phyloP scores from a whole-genome alignment of 305 asterid genomes.

The Fraxinus latifolia region DNA sequence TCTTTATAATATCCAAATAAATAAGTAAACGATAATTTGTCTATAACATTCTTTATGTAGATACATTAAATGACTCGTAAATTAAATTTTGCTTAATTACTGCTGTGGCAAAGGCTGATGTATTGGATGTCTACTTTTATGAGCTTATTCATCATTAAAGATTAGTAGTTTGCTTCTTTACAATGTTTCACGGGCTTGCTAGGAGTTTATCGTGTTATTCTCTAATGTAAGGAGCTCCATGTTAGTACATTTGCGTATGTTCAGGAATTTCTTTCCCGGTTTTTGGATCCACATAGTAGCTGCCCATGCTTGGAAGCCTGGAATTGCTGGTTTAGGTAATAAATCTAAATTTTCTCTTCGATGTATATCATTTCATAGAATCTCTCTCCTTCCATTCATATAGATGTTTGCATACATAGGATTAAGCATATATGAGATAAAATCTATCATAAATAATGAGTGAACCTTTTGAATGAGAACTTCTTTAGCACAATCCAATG shows the following conservation, averaged over 20 bases:
- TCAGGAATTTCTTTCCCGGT: background rate
- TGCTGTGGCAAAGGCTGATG: constrained; percentile 5
- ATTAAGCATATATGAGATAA: background rate
- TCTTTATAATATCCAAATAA: background rate
- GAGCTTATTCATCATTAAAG: constrained; percentile 5
- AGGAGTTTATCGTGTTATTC: background rate
- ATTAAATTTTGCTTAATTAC: constrained; percentile 8
- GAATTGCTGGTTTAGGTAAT: background rate
- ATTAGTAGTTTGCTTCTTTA: background rate
- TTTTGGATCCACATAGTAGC: constrained; percentile 2
- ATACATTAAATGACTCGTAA: constrained; percentile 10
- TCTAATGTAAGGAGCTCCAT: background rate
- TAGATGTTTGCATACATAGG: background rate
- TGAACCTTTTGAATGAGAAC: background rate
- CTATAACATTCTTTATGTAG: constrained; percentile 1
- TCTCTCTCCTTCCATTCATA: background rate
- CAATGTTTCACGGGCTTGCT: background rate
- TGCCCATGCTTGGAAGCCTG: background rate
- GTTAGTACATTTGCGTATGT: background rate
- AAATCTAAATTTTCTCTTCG: background rate
- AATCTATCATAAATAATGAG: background rate
- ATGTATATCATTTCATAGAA: background rate
- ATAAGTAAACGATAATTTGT: constrained; percentile 6
- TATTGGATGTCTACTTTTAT: constrained; percentile 9
- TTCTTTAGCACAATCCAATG: background rate